Percentiles rank a stretch among this genome's conserved stretches.
phyloP scores from a whole-genome alignment of 2,329 filamentous ascomycete species.

The Xylariaceae sp. region DNA sequence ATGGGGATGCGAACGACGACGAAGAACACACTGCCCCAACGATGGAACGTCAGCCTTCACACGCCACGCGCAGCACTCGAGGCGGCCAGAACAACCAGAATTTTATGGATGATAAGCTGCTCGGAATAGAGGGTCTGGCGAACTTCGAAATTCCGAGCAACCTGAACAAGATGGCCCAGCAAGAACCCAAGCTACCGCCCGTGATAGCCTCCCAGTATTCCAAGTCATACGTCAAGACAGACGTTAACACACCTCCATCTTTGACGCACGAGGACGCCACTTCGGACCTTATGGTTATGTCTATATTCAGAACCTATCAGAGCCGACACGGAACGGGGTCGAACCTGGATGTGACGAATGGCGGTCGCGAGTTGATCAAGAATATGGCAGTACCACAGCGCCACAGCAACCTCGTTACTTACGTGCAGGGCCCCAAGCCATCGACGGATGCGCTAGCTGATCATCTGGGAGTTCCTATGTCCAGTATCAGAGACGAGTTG shows the following conservation, averaged over 20 bases:
- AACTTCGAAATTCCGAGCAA: constrained; percentile 57
- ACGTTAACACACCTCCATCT: constrained; percentile 52
- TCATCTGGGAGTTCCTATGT: constrained; percentile 41
- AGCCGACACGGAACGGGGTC: constrained; percentile 48
- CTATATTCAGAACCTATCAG: constrained; percentile 53
- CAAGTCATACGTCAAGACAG: constrained; percentile 51
- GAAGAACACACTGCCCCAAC: constrained; percentile 46
- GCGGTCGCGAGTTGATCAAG: constrained; percentile 52
- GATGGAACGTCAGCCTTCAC: constrained; percentile 62
- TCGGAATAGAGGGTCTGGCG: constrained; percentile 56
- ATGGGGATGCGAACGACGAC: constrained; percentile 46
- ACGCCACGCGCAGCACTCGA: constrained; percentile 60
- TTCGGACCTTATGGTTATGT: constrained; percentile 55
- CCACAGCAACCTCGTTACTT: constrained; percentile 45
- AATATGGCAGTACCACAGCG: constrained; percentile 46
- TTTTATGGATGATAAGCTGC: constrained; percentile 52
- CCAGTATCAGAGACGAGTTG: constrained; percentile 39
- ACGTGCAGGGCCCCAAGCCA: constrained; percentile 39
- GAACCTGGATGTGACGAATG: constrained; percentile 50
- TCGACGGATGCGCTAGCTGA: constrained; percentile 48
- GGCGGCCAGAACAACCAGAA: constrained; percentile 46
- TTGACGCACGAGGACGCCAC: constrained; percentile 48
- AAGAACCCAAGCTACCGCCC: constrained; percentile 56
- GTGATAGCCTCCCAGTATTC: constrained; percentile 54
- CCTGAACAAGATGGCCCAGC: constrained; percentile 50